phyloP scores from a whole-genome alignment of 306 rosid genomes.

The Ormosia semicastrata region DNA sequence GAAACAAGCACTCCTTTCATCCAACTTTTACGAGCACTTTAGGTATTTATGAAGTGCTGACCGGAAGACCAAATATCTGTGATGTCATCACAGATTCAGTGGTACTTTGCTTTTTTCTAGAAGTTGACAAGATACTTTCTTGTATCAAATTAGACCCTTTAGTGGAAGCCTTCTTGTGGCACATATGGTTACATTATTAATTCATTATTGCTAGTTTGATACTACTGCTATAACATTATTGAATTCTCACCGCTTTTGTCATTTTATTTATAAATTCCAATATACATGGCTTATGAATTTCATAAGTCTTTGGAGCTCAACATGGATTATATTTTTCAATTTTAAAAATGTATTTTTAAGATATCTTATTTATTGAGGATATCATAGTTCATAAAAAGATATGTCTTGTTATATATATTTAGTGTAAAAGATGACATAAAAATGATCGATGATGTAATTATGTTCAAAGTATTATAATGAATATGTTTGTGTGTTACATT shows the following conservation, averaged over 20 bases:
- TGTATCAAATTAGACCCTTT: slow-evolving; percentile 59
- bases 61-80: slow-evolving; percentile 71
- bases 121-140: slow-evolving; percentile 57
- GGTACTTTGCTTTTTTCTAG: slow-evolving; percentile 65
- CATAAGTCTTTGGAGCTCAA: background rate
- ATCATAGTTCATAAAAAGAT: background rate
- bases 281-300: background rate
- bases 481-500: slow-evolving; percentile 12
- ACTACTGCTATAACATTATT: background rate
- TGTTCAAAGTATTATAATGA: background rate
- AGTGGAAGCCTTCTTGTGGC: slow-evolving; percentile 87
- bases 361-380: background rate
- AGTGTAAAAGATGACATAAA: background rate
- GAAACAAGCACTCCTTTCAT: slow-evolving; percentile 58
- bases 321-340: background rate
- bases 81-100: slow-evolving; percentile 72
- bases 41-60: slow-evolving; percentile 87
- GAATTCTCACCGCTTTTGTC: slow-evolving; percentile 1
- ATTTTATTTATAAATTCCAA: slow-evolving; percentile 2
- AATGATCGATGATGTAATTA: background rate
- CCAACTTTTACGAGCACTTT: slow-evolving; percentile 82
- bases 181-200: slow-evolving; percentile 44
- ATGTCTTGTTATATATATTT: background rate
- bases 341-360: background rate
- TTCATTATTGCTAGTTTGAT: slow-evolving; percentile 18